phyloP scores from a whole-genome alignment of 176 grass and related monocot species.

The Oryza punctata region DNA sequence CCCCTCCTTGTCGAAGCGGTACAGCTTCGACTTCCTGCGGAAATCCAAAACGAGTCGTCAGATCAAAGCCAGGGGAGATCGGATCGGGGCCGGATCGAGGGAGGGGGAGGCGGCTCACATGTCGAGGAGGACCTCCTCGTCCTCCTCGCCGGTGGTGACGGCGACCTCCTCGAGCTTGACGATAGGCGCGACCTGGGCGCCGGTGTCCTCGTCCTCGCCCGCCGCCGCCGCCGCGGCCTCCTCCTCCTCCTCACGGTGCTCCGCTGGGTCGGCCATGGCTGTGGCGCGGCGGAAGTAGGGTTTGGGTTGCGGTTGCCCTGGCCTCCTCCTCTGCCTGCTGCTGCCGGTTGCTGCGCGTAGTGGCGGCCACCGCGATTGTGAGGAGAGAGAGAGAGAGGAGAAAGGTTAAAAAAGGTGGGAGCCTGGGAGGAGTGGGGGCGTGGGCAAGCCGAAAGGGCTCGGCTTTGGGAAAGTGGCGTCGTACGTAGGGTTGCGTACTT shows the following conservation, averaged over 20 bases:
- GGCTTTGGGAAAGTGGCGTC: slow-evolving; percentile 23
- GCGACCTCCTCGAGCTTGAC: slow-evolving; percentile 83
- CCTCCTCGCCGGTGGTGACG: slow-evolving; percentile 87
- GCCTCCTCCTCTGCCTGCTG: not conserved
- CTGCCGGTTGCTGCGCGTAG: not conserved
- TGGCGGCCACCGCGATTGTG: slow-evolving; percentile 34
- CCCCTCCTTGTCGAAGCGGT: slow-evolving; percentile 76
- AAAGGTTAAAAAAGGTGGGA: slow-evolving; percentile 17
- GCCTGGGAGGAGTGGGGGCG: slow-evolving; percentile 29
- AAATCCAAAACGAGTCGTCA: slow-evolving; percentile 20
- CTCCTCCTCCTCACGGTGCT: slow-evolving; percentile 55
- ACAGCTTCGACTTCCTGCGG: slow-evolving; percentile 73
- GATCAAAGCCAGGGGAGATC: slow-evolving; percentile 42
- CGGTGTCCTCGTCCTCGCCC: slow-evolving; percentile 86
- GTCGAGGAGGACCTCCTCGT: slow-evolving; percentile 70
- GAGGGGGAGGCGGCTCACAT: slow-evolving; percentile 41
- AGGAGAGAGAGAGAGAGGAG: not conserved
- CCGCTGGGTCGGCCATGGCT: slow-evolving; percentile 57
- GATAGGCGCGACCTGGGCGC: slow-evolving; percentile 81
- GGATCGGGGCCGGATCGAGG: slow-evolving; percentile 32
- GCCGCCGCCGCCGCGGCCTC: slow-evolving; percentile 39
- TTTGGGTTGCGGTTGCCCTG: slow-evolving; percentile 3
- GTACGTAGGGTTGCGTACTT: slow-evolving; percentile 36
- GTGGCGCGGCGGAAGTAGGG: not conserved
- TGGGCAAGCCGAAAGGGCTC: slow-evolving; percentile 42